phyloP scores from a whole-genome alignment of 371 early-diverging fungal genomes.

The Apophysomyces sp. region DNA sequence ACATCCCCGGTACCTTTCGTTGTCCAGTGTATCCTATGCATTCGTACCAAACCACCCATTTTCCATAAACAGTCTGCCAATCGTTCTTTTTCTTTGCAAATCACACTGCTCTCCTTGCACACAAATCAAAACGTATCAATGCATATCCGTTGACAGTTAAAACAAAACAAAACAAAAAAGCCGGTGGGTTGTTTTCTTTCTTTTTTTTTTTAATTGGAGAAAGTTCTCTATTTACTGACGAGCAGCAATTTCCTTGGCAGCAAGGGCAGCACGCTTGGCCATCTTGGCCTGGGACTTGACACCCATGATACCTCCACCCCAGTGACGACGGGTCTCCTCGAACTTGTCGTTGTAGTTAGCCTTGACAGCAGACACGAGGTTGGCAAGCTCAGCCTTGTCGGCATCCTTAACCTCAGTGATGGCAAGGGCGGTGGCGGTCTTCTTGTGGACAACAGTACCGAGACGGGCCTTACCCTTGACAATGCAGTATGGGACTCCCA shows the following conservation, averaged over 20 bases:
- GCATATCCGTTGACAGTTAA: no score
- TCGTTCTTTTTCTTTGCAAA: no score
- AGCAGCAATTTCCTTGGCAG: constrained; percentile 65
- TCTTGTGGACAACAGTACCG: constrained; percentile 98
- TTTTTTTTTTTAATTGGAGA: neutral
- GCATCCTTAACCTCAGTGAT: constrained; percentile 94
- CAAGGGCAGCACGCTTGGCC: constrained; percentile 75
- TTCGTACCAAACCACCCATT: no score
- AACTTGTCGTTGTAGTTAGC: constrained; percentile 91
- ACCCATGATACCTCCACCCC: constrained; percentile 99
- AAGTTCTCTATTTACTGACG: constrained; percentile 37
- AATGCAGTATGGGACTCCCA: constrained; percentile 99
- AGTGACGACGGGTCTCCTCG: constrained; percentile 87
- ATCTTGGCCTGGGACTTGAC: constrained; percentile 86
- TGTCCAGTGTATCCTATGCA: no score
- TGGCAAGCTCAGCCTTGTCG: constrained; percentile 92
- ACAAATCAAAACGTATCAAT: no score
- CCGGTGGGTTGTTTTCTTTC: no score
- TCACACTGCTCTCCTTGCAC: no score
- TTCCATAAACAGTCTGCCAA: no score
- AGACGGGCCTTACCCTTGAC: constrained; percentile 98
- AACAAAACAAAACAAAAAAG: no score
- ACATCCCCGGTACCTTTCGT: no score
- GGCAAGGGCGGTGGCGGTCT: constrained; percentile 97
- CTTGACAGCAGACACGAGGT: constrained; percentile 90